Percentiles rank a stretch among this genome's conserved stretches.
Conservation (phyloP, 2,329 filamentous ascomycete genomes). For the Epichloe bromicola region DNA sequence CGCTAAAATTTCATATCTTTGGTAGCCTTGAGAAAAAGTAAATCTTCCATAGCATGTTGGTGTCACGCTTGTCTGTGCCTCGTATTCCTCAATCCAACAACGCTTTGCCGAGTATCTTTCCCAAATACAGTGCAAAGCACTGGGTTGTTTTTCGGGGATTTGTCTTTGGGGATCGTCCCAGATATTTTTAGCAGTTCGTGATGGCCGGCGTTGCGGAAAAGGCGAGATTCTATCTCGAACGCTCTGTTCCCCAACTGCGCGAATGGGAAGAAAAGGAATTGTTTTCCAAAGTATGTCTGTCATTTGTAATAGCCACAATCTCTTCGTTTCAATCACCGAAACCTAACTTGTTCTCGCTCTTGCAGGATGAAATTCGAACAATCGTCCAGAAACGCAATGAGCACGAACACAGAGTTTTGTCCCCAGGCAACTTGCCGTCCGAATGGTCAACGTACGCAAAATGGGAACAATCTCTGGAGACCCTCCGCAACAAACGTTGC, state of each 20-base stretch:
- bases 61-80: not conserved
- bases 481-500: slow-evolving; percentile 69
- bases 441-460: slow-evolving; percentile 78
- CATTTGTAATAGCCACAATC: not conserved
- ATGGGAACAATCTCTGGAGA: slow-evolving; percentile 58
- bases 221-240: slow-evolving; percentile 88
- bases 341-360: not conserved
- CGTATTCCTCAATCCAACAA: not conserved
- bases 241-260: slow-evolving; percentile 80
- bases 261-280: slow-evolving; percentile 88
- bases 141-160: no score
- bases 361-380: slow-evolving; percentile 75
- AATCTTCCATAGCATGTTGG: slow-evolving; percentile 43
- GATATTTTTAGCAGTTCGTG: not conserved
- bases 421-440: slow-evolving; percentile 59
- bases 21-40: slow-evolving; percentile 12
- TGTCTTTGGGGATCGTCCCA: no score
- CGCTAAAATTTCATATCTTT: slow-evolving; percentile 12
- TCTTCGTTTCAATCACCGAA: not conserved
- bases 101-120: not conserved
- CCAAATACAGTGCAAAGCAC: not conserved
- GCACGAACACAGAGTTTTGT: slow-evolving; percentile 83
- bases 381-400: slow-evolving; percentile 86
- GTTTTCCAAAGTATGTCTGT: slow-evolving; percentile 55
- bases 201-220: slow-evolving; percentile 88